These are phyloP conservation scores for Aspergillus puulaauensis DNA, from an alignment of 2,329 filamentous ascomycete genomes.

Conservation along the genomic window DNA sequence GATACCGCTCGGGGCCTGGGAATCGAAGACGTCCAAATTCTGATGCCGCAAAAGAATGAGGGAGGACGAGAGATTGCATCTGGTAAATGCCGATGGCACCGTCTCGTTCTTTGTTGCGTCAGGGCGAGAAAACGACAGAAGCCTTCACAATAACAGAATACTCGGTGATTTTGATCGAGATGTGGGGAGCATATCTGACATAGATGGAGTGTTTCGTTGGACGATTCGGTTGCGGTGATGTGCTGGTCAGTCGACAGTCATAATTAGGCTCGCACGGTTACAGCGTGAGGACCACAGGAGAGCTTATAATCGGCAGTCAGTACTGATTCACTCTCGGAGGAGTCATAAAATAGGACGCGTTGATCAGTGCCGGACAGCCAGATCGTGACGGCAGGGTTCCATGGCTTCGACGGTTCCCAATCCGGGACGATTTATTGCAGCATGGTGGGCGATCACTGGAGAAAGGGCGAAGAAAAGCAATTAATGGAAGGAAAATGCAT, in stretches of 20 bases:
- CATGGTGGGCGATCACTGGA: slow-evolving; percentile 38
- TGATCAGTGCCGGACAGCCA: slow-evolving; percentile 34
- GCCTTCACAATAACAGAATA: slow-evolving; percentile 26
- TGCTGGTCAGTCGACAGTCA: slow-evolving; percentile 26
- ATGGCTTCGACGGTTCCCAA: slow-evolving; percentile 36
- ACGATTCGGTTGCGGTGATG: slow-evolving; percentile 15
- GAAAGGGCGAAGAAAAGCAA: slow-evolving; percentile 22
- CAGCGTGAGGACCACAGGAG: slow-evolving; percentile 26
- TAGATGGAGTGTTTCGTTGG: slow-evolving; percentile 12
- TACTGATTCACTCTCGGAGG: slow-evolving; percentile 34
- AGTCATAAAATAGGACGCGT: slow-evolving; percentile 38
- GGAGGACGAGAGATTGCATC: slow-evolving; percentile 45
- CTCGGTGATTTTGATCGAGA: slow-evolving; percentile 18
- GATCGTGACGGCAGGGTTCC: slow-evolving; percentile 39
- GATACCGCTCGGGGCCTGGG: slow-evolving; percentile 34
- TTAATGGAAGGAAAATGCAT: slow-evolving; percentile 11
- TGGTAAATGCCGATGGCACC: slow-evolving; percentile 20
- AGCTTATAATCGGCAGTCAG: slow-evolving; percentile 35
- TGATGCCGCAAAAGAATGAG: slow-evolving; percentile 36
- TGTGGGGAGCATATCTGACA: slow-evolving; percentile 31
- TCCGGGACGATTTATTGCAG: slow-evolving; percentile 36
- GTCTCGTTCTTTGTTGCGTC: background rate
- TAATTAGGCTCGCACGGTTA: slow-evolving; percentile 21
- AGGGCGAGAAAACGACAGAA: background rate
- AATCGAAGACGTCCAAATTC: slow-evolving; percentile 38